Evolutionary conservation across 768 basidiomycete genomes (phyloP).

Genomic region (Boletus subparvulus): DNA sequence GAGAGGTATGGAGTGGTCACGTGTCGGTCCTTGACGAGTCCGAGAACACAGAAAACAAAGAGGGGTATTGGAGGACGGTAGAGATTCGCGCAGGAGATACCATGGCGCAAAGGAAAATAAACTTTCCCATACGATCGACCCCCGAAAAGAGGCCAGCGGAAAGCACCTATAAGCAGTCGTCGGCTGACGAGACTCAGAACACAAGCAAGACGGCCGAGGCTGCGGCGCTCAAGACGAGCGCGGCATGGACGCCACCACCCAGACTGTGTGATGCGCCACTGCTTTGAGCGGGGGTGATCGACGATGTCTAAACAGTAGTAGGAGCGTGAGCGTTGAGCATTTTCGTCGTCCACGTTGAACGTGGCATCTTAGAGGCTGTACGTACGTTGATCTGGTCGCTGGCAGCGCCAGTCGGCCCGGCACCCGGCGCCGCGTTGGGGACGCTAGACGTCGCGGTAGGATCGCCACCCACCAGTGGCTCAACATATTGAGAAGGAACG

Average conservation of each 20-base stretch:
- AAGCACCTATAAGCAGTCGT: neutral
- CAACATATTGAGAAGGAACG: neutral
- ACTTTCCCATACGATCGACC: neutral
- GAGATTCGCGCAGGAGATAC: too few relatives aligned
- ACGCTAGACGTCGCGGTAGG: too few relatives aligned
- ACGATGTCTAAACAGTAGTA: neutral
- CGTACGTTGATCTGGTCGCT: neutral
- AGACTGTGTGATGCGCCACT: slow-evolving; percentile 13
- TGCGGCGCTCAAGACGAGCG: slow-evolving; percentile 3
- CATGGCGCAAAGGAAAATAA: too few relatives aligned
- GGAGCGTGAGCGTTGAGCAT: too few relatives aligned
- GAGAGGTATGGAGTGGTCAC: neutral
- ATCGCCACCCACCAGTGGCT: too few relatives aligned
- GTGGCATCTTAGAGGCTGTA: too few relatives aligned
- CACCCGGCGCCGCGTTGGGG: too few relatives aligned
- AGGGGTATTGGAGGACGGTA: neutral
- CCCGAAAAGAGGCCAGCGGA: neutral
- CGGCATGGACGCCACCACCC: slow-evolving; percentile 2
- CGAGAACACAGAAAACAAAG: neutral
- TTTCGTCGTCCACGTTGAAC: too few relatives aligned
- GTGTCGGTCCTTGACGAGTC: slow-evolving; percentile 1
- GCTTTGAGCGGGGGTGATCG: neutral
- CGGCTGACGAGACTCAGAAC: neutral
- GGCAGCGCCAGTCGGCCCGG: too few relatives aligned
- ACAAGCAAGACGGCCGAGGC: slow-evolving; percentile 1